phyloP scores from a whole-genome alignment of 2,329 filamentous ascomycete species.

The Ciborinia camelliae region DNA sequence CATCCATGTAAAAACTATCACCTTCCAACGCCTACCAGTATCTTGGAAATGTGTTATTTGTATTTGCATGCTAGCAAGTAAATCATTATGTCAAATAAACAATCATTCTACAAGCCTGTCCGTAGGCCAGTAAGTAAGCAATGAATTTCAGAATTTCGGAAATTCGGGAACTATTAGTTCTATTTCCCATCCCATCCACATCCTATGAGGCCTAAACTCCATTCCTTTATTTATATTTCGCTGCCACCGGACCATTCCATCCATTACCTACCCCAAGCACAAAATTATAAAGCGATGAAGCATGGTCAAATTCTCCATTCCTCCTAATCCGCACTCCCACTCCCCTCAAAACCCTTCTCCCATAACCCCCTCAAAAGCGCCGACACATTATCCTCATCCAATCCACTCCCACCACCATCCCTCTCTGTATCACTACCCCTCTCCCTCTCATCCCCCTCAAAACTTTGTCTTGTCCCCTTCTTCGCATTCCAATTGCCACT shows the following conservation, averaged over 20 bases:
- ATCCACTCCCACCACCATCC: constrained; percentile 24
- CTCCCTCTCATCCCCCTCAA: constrained; percentile 34
- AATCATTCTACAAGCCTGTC: not conserved
- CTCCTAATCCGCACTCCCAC: constrained; percentile 45
- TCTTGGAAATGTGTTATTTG: not conserved
- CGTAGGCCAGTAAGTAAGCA: not conserved
- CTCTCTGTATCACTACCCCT: constrained; percentile 30
- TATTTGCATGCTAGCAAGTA: not conserved
- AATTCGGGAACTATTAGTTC: not conserved
- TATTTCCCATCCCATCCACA: not conserved
- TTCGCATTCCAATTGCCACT: constrained; percentile 11
- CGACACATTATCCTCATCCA: constrained; percentile 43
- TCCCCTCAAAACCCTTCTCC: constrained; percentile 56
- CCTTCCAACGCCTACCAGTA: not conserved
- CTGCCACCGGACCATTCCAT: not conserved
- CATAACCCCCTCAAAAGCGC: constrained; percentile 56
- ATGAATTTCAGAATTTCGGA: not conserved
- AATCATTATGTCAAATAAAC: not conserved
- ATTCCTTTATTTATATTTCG: not conserved
- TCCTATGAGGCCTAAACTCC: not conserved
- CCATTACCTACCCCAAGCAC: not conserved
- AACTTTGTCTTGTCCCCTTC: constrained; percentile 43
- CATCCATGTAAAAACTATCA: too few species aligned
- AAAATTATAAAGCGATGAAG: not conserved
- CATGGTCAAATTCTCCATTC: not conserved